These are phyloP conservation scores for Trichoderma sp. DNA, from an alignment of 2,329 filamentous ascomycete species.

Conservation along the genomic window DNA sequence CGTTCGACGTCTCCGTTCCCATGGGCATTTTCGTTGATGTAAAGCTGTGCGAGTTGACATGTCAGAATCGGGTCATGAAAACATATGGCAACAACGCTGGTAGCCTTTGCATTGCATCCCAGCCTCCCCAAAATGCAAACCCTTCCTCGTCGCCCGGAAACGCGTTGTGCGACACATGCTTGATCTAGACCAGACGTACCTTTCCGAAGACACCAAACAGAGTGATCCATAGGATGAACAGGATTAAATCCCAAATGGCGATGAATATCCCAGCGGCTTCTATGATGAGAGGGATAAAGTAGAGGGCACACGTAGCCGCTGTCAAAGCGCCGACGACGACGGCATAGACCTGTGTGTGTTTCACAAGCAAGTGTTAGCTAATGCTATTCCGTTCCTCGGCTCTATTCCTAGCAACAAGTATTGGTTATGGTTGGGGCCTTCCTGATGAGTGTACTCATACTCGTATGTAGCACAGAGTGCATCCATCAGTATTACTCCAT, in stretches of 20 bases:
- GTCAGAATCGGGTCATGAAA: constrained; percentile 17
- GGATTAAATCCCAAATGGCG: constrained; percentile 67
- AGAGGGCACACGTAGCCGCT: constrained; percentile 62
- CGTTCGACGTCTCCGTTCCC: constrained; percentile 62
- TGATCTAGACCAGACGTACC: constrained; percentile 34
- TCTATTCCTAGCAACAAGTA: no score
- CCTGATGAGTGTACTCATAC: background rate
- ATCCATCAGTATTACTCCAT: background rate
- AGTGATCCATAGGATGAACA: constrained; percentile 76
- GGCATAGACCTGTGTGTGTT: constrained; percentile 59
- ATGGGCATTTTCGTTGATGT: constrained; percentile 65
- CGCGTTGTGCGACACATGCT: background rate
- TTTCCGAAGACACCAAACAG: constrained; percentile 82
- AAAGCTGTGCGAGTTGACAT: constrained; percentile 49
- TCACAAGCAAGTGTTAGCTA: background rate
- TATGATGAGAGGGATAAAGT: constrained; percentile 61
- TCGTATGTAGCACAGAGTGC: background rate
- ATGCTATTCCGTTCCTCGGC: no score
- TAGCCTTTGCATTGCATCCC: background rate
- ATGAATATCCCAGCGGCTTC: constrained; percentile 46
- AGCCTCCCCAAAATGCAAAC: background rate
- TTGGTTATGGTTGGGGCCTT: background rate
- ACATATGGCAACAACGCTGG: background rate
- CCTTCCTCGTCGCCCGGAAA: no score
- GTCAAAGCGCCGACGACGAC: constrained; percentile 65